These are phyloP conservation scores for Chaetomiaceae sp. DNA, from an alignment of 2,329 filamentous ascomycete species.

Conservation along the genomic window DNA sequence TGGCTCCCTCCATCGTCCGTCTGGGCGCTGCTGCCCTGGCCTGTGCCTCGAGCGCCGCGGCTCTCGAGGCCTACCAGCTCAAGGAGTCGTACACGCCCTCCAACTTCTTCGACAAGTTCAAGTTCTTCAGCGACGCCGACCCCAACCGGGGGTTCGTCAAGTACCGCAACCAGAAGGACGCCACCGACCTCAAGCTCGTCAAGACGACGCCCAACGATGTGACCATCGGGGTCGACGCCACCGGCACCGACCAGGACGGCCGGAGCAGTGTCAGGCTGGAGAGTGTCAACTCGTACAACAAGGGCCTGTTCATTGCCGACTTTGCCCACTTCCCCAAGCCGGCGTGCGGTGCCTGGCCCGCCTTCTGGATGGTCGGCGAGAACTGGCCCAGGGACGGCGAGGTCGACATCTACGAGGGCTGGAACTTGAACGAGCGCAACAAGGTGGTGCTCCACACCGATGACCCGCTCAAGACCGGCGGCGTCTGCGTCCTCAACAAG, in stretches of 20 bases:
- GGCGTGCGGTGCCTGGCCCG: slow-evolving; percentile 68
- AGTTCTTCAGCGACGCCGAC: slow-evolving; percentile 40
- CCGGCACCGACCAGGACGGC: slow-evolving; percentile 24
- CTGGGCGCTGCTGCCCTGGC: slow-evolving; percentile 38
- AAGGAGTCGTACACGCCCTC: slow-evolving; percentile 37
- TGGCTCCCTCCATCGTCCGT: slow-evolving; percentile 40
- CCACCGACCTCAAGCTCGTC: slow-evolving; percentile 35
- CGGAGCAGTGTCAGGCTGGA: slow-evolving; percentile 60
- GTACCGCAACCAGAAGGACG: slow-evolving; percentile 40
- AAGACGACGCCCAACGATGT: slow-evolving; percentile 33
- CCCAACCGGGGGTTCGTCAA: slow-evolving; percentile 62
- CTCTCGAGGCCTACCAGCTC: slow-evolving; percentile 36
- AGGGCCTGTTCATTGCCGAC: slow-evolving; percentile 66
- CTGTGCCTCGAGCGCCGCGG: slow-evolving; percentile 30
- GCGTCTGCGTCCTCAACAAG: slow-evolving; percentile 34
- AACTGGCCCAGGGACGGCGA: slow-evolving; percentile 60
- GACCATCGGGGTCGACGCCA: slow-evolving; percentile 39
- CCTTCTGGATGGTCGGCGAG: slow-evolving; percentile 53
- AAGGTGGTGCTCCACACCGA: slow-evolving; percentile 56
- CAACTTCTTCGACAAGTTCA: slow-evolving; percentile 44
- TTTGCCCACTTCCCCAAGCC: slow-evolving; percentile 64
- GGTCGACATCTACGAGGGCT: slow-evolving; percentile 65
- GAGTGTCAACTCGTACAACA: slow-evolving; percentile 57
- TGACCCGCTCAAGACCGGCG: slow-evolving; percentile 27
- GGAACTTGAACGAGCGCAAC: slow-evolving; percentile 53